Conservation (phyloP, 2,329 filamentous ascomycete genomes). For the Mariannaea elegans region DNA sequence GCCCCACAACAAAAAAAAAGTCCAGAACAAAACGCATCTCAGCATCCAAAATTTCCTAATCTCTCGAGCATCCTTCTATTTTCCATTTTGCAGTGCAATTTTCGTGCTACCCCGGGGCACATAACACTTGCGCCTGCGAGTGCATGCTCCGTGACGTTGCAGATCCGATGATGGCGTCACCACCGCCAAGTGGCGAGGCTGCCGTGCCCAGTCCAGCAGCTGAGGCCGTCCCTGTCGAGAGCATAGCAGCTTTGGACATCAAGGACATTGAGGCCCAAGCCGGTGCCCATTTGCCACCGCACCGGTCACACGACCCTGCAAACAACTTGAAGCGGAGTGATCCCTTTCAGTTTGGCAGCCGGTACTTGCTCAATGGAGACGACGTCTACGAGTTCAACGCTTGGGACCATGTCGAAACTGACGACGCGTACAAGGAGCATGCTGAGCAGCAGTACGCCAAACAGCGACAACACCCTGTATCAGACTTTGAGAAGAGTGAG, state of each 20-base stretch:
- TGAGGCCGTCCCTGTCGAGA: slow-evolving; percentile 32
- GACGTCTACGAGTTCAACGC: slow-evolving; percentile 98
- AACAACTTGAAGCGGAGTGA: slow-evolving; percentile 87
- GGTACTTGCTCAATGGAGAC: slow-evolving; percentile 83
- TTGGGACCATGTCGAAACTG: slow-evolving; percentile 97
- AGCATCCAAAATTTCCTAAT: slow-evolving; percentile 32
- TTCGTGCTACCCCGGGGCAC: slow-evolving; percentile 30
- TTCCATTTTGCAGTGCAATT: slow-evolving; percentile 29
- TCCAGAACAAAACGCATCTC: slow-evolving; percentile 36
- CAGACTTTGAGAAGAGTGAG: slow-evolving; percentile 89
- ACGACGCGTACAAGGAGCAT: slow-evolving; percentile 87
- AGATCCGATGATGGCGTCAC: slow-evolving; percentile 35
- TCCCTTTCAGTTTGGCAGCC: slow-evolving; percentile 95
- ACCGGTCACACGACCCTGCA: slow-evolving; percentile 75
- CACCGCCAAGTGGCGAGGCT: slow-evolving; percentile 36
- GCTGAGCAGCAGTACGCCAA: slow-evolving; percentile 84
- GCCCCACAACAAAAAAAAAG: slow-evolving; percentile 28
- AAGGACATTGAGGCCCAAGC: slow-evolving; percentile 33
- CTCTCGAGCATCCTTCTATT: slow-evolving; percentile 28
- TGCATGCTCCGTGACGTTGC: slow-evolving; percentile 33
- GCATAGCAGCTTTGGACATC: slow-evolving; percentile 39
- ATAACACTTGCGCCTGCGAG: slow-evolving; percentile 33
- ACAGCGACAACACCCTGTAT: slow-evolving; percentile 87
- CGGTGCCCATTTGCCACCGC: slow-evolving; percentile 55
- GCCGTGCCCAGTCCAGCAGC: slow-evolving; percentile 24